Evolutionary conservation across 805 yeast genomes (phyloP).

Genomic region (Metschnikowia borealis): DNA sequence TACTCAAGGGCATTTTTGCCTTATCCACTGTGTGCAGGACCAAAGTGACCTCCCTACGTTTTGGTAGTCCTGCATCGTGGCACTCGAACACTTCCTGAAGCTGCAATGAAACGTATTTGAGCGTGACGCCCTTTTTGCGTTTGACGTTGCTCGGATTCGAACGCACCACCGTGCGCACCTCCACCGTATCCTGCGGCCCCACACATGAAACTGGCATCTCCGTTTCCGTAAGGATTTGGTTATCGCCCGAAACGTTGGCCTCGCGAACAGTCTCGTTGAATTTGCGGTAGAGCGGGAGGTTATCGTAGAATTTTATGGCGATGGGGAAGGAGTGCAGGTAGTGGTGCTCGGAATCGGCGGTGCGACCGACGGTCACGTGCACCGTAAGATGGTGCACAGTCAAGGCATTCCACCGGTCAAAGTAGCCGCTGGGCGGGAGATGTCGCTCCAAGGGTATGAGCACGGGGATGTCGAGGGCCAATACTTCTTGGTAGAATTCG

Average conservation of each 20-base stretch:
- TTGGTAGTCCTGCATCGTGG: slow-evolving; percentile 48
- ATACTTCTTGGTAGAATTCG: slow-evolving; percentile 35
- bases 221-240: slow-evolving; percentile 44
- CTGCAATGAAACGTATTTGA: slow-evolving; percentile 46
- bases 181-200: slow-evolving; percentile 53
- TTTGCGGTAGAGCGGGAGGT: slow-evolving; percentile 52
- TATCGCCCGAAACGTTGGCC: slow-evolving; percentile 44
- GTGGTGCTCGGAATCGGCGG: slow-evolving; percentile 27
- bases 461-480: slow-evolving; percentile 59
- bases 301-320: slow-evolving; percentile 52
- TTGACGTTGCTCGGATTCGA: slow-evolving; percentile 35
- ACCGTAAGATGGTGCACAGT: slow-evolving; percentile 46
- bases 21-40: slow-evolving; percentile 29
- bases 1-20: slow-evolving; percentile 16
- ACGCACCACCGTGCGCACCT: slow-evolving; percentile 35
- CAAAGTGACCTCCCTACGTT: slow-evolving; percentile 43
- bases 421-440: slow-evolving; percentile 50
- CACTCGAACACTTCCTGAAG: slow-evolving; percentile 53
- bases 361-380: slow-evolving; percentile 29
- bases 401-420: slow-evolving; percentile 43
- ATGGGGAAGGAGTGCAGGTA: slow-evolving; percentile 43
- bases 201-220: slow-evolving; percentile 49
- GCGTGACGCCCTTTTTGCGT: slow-evolving; percentile 28
- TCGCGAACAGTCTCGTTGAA: slow-evolving; percentile 51
- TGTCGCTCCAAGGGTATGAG: slow-evolving; percentile 53